Conservation (phyloP, 306 rosid species). For the Erythrophleum fordii region DNA sequence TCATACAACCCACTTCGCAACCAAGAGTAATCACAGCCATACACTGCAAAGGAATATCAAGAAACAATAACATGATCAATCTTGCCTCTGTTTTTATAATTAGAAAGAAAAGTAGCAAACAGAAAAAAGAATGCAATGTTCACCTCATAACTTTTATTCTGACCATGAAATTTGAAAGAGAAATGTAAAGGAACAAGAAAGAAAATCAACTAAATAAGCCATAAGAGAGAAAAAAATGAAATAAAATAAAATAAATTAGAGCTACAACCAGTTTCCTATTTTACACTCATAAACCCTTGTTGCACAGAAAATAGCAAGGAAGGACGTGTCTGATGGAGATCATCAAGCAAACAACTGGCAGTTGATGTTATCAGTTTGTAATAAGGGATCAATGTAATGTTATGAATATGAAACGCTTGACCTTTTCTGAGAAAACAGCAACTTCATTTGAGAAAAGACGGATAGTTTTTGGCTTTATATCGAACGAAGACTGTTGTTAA, state of each 20-base stretch:
- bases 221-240: background rate
- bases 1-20: slow-evolving; percentile 95
- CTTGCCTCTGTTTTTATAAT: background rate
- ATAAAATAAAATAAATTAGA: background rate
- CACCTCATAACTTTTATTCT: background rate
- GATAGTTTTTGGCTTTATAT: background rate
- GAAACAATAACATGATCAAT: slow-evolving; percentile 29
- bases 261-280: background rate
- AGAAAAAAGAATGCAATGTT: background rate
- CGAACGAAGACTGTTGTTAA: no score
- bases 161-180: slow-evolving; percentile 20
- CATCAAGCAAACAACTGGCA: slow-evolving; percentile 1
- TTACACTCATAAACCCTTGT: slow-evolving; percentile 9
- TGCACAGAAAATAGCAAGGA: background rate
- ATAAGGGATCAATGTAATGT: background rate
- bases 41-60: slow-evolving; percentile 61
- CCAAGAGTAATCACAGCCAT: slow-evolving; percentile 67
- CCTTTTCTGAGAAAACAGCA: background rate
- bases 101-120: background rate
- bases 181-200: background rate
- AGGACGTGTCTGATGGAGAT: background rate
- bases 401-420: background rate
- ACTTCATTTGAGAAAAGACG: background rate
- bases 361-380: background rate
- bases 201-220: background rate